Percentiles rank a stretch among this genome's conserved stretches.
phyloP scores from a whole-genome alignment of 306 rosid genomes.

The Pueraria montana region DNA sequence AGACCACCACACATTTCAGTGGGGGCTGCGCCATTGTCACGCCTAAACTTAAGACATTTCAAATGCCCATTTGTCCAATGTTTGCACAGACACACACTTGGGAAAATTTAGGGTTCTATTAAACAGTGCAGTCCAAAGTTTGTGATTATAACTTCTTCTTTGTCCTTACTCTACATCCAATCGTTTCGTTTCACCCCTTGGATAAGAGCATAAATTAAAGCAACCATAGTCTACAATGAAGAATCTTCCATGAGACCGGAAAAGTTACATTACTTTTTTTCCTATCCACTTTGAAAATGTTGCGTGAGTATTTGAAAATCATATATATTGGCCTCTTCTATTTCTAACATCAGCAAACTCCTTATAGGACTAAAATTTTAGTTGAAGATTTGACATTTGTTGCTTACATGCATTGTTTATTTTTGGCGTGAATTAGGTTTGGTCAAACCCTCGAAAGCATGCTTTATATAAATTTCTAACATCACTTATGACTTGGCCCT shows the following conservation, averaged over 20 bases:
- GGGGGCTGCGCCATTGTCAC: slow-evolving; percentile 51
- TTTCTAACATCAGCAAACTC: neutral
- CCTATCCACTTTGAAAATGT: slow-evolving; percentile 23
- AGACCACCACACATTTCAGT: slow-evolving; percentile 47
- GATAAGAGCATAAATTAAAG: slow-evolving; percentile 33
- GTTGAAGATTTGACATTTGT: neutral
- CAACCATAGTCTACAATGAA: neutral
- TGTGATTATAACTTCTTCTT: slow-evolving; percentile 54
- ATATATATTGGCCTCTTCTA: neutral
- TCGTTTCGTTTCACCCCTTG: neutral
- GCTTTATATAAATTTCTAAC: neutral
- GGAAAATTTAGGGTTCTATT: slow-evolving; percentile 4
- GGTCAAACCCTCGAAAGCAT: neutral
- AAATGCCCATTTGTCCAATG: slow-evolving; percentile 17
- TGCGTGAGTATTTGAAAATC: neutral
- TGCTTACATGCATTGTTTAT: neutral
- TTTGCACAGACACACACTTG: neutral
- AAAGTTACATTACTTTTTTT: neutral
- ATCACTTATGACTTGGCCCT: neutral
- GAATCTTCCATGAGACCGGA: neutral
- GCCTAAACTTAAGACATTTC: slow-evolving; percentile 43
- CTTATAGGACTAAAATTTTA: neutral
- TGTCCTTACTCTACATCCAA: neutral
- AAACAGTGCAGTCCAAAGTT: slow-evolving; percentile 48
- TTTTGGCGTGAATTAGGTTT: neutral